Base-by-base conservation (phyloP, 352 stramenopile genomes). In the Aphanomyces invadans region DNA sequence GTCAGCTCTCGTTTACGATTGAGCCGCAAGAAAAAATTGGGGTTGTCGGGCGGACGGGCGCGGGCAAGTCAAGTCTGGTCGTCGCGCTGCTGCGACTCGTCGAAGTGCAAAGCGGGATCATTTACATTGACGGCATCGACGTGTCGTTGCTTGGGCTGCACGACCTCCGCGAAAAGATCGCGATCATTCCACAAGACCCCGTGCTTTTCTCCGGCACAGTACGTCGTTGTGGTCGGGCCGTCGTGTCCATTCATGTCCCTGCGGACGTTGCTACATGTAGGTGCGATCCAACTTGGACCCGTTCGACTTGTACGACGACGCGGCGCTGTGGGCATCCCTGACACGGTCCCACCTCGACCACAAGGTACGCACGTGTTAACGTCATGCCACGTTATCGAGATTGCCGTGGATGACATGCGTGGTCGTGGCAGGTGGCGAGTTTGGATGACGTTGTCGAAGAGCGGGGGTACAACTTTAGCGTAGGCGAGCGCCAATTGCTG, bases 141-240 rank as follows among this genome's bases (percentile, higher is more conserved):
- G 85, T 79, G 42, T 56, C 68, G 31, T 59, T 10, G 4, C 46
- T 82, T 9, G 48, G 48, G 2, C 54, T 82, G 15, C 53, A 73
- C 21, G 23, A 74, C 17, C 59, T 82, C 5, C 71, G 75, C 4
- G 29, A 53, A 7, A 71, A 76, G 1, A 81, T 98, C 19, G 80
- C 92, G 26, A 96, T 98, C 55, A 98, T 96, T 31, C 88, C 89
- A 3, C 94, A 98, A 74, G 91, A 98, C 61, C 95, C 96, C 15
- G 90, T 98, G 2, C 70, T 98, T 33, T 99, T 98, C 72, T 90
- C 82, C 9, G 95, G 96, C n/a, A 87, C 83, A 26, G 49, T 54
- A 54, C 10, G 46, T 93, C 99, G 65, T 94, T 92, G 38, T n/a
- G n/a, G n/a, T n/a, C n/a, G n/a, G n/a, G n/a, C n/a, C n/a, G n/a